A percentile compares a stretch with the other conserved stretches of the same genome.
phyloP scores from a whole-genome alignment of 306 rosid genomes.

The Inga laurina region DNA sequence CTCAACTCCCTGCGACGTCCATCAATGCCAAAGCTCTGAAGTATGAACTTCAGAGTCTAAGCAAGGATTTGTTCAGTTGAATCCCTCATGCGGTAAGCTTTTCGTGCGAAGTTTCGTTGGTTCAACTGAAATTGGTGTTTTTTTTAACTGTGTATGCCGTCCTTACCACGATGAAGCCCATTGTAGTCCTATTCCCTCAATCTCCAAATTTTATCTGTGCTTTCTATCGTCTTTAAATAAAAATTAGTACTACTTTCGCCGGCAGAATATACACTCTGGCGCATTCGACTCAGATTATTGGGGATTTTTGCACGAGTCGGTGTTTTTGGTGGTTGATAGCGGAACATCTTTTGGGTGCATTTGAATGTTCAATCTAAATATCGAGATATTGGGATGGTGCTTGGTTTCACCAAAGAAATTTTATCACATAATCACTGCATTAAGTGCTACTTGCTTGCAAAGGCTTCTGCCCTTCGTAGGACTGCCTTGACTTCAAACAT shows the following conservation, averaged over 20 bases:
- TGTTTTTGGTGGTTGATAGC: not conserved
- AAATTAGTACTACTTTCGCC: not conserved
- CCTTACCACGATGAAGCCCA: not conserved
- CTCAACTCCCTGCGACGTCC: not conserved
- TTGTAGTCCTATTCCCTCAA: not conserved
- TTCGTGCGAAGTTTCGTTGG: not conserved
- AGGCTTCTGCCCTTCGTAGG: conserved; percentile 35
- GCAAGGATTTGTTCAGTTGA: not conserved
- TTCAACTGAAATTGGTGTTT: not conserved
- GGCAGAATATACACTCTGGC: not conserved
- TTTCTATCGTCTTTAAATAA: not conserved
- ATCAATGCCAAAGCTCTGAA: not conserved
- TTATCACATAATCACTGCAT: conserved; percentile 14
- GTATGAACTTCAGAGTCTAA: not conserved
- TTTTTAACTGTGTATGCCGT: not conserved
- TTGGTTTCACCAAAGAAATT: conserved; percentile 35
- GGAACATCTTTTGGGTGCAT: not conserved
- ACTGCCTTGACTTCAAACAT: conserved; percentile 8
- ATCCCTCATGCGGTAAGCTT: not conserved
- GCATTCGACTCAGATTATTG: not conserved
- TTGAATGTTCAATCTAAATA: conserved; percentile 21
- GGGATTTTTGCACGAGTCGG: not conserved
- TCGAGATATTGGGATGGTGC: conserved; percentile 31
- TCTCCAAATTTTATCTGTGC: not conserved
- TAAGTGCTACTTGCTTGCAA: conserved; percentile 18